Percentiles rank a stretch among this genome's conserved stretches.
Conservation (phyloP, 2,329 filamentous ascomycete species). For the Aspergillus fructus region DNA sequence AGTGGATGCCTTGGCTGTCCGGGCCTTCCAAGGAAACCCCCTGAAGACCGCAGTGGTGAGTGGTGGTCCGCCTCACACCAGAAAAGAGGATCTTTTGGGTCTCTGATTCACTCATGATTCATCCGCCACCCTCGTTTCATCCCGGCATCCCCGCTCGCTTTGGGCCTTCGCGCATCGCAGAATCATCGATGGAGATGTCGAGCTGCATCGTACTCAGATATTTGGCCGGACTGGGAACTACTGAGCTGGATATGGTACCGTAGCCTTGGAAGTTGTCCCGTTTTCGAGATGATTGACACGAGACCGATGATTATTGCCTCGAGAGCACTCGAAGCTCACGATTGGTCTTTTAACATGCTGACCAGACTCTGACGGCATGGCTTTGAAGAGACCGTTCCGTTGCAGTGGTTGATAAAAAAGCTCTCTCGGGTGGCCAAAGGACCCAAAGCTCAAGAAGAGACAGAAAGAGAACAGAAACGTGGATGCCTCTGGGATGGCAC, state of each 20-base stretch:
- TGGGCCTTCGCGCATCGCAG: constrained; percentile 21
- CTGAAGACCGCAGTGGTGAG: not conserved
- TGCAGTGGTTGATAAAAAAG: not conserved
- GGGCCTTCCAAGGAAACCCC: constrained; percentile 8
- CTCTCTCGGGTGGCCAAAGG: not conserved
- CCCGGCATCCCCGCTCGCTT: constrained; percentile 4
- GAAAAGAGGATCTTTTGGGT: constrained; percentile 4
- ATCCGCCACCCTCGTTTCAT: constrained; percentile 17
- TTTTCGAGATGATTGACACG: constrained; percentile 1
- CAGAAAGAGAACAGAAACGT: not conserved
- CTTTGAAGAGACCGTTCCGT: not conserved
- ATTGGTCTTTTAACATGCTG: not conserved
- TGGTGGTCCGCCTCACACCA: constrained; percentile 14
- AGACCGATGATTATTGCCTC: constrained; percentile 1
- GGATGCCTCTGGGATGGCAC: not conserved
- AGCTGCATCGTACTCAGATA: constrained; percentile 3
- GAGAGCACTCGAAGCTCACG: not conserved
- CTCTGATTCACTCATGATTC: constrained; percentile 11
- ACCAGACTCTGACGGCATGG: not conserved
- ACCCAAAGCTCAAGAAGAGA: not conserved
- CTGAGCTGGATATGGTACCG: not conserved
- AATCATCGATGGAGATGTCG: constrained; percentile 2
- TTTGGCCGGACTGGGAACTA: not conserved
- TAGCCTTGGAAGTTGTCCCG: constrained; percentile 15
- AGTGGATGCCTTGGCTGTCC: constrained; percentile 18